Percentiles rank a stretch among this genome's conserved stretches.
Conservation (phyloP, 768 basidiomycete genomes). For the Rhizopogon salebrosus region DNA sequence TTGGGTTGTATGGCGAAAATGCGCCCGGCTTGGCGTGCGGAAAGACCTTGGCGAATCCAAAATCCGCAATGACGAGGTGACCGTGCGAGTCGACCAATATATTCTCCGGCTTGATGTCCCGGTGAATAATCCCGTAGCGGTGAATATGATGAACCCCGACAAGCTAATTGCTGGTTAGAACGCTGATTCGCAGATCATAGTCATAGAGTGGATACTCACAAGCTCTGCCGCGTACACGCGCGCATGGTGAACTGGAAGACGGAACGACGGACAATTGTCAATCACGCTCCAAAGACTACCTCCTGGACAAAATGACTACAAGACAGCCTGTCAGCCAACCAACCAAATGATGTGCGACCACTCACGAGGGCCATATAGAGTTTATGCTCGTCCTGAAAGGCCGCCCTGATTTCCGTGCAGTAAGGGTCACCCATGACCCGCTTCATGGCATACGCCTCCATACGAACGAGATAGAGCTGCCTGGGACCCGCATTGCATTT, state of each 20-base stretch:
- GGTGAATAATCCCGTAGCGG: slow-evolving; percentile 59
- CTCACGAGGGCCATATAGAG: slow-evolving; percentile 9
- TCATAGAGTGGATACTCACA: neutral
- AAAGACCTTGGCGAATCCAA: slow-evolving; percentile 45
- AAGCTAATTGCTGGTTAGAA: slow-evolving; percentile 8
- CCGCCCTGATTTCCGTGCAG: slow-evolving; percentile 6
- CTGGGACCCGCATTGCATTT: neutral
- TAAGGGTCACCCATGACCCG: slow-evolving; percentile 5
- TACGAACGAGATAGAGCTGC: neutral
- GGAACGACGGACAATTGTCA: neutral
- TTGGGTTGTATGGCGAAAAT: slow-evolving; percentile 4
- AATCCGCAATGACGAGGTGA: slow-evolving; percentile 55
- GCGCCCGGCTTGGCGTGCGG: neutral
- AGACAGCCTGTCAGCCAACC: neutral
- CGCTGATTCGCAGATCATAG: neutral
- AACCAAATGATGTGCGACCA: neutral
- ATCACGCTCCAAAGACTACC: slow-evolving; percentile 7
- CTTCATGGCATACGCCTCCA: slow-evolving; percentile 5
- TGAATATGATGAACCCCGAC: slow-evolving; percentile 41
- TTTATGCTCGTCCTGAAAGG: slow-evolving; percentile 8
- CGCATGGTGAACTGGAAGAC: slow-evolving; percentile 3
- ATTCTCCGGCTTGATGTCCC: slow-evolving; percentile 66
- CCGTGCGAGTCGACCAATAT: slow-evolving; percentile 48
- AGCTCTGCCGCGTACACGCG: slow-evolving; percentile 8
- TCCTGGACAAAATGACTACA: slow-evolving; percentile 3